These are phyloP conservation scores for Trypanosoma cruzi DNA, from an alignment of 208 protist genomes.

Conservation along the genomic window DNA sequence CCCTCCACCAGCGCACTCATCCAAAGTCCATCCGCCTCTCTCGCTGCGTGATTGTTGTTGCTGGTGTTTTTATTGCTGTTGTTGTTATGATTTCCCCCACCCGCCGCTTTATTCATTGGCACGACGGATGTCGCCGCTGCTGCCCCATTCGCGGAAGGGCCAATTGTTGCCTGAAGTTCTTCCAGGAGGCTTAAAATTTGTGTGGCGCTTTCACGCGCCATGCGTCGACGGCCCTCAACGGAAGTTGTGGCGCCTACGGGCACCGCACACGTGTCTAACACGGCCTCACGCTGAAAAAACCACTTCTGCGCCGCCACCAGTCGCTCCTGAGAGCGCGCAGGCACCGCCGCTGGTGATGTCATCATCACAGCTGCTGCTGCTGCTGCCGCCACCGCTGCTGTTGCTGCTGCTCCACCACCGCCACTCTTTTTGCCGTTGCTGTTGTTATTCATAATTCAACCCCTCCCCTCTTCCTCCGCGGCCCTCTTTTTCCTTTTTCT, in stretches of 20 bases:
- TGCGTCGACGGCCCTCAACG: conserved; percentile 2
- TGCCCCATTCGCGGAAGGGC: neutral
- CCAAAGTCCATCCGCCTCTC: neutral
- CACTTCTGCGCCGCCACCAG: conserved; percentile 17
- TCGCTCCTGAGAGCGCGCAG: neutral
- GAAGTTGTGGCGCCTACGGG: neutral
- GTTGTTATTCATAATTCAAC: neutral
- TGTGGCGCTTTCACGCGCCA: conserved; percentile 6
- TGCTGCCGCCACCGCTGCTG: neutral
- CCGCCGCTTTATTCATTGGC: no score
- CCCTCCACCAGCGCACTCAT: conserved; percentile 11
- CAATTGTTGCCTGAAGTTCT: conserved; percentile 6
- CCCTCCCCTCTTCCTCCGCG: neutral
- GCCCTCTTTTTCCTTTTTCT: neutral
- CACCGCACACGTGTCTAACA: conserved; percentile 23
- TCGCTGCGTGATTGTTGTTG: neutral
- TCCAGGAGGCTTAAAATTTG: conserved; percentile 27
- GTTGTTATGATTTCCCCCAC: neutral
- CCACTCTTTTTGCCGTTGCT: neutral
- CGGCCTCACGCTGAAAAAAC: conserved; percentile 29
- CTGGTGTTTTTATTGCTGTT: neutral
- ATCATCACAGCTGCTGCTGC: neutral
- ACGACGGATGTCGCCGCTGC: neutral
- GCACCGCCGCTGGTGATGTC: neutral
- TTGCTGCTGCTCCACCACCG: no score